Percentiles rank a stretch among this genome's conserved stretches.
Conservation (phyloP, 371 early-diverging fungal genomes). For the Blakeslea trispora region DNA sequence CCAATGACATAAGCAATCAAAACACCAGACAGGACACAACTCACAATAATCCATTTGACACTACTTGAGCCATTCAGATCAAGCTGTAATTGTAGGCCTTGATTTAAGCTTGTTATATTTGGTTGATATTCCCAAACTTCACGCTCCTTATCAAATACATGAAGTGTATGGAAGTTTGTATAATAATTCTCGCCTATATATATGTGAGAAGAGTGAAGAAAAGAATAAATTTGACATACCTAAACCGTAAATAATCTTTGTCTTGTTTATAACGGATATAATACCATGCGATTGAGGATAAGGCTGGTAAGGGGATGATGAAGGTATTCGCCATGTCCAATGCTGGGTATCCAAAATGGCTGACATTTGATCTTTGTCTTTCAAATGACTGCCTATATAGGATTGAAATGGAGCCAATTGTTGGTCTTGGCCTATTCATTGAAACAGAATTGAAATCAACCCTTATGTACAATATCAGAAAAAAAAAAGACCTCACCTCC, state of each 20-base stretch:
- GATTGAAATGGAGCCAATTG: conserved; percentile 9
- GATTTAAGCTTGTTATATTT: background rate
- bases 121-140: conserved; percentile 3
- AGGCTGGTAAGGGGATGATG: conserved; percentile 4
- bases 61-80: background rate
- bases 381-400: conserved; percentile 5
- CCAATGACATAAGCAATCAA: background rate
- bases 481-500: no score
- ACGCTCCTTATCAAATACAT: conserved; percentile 12
- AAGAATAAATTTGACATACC: conserved; percentile 9
- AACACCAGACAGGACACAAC: background rate
- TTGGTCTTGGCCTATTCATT: conserved; percentile 11
- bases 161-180: conserved; percentile 2
- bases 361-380: conserved; percentile 2
- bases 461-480: background rate
- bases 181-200: conserved; percentile 17
- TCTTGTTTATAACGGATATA: background rate
- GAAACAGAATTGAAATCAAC: no score
- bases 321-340: conserved; percentile 17
- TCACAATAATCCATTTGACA: conserved; percentile 16
- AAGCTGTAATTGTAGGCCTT: background rate
- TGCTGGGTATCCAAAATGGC: conserved; percentile 13
- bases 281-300: conserved; percentile 13
- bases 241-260: conserved; percentile 13
- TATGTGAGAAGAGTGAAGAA: no score